Conservation (phyloP, 345 rosid genomes). For the Anastatica hierochuntica region DNA sequence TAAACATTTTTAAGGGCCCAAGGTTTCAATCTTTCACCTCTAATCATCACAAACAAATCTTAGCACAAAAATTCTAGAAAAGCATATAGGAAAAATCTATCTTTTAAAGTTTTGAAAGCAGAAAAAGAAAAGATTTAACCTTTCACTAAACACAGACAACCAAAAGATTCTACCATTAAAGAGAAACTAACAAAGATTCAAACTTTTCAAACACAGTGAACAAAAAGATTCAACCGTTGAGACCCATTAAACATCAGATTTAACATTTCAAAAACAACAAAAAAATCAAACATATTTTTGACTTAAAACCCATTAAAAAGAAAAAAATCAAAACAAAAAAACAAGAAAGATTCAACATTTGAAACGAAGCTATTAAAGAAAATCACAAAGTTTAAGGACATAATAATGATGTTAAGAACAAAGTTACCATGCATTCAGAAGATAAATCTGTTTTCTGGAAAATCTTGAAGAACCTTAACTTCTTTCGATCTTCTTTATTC, state of each 20-base stretch:
- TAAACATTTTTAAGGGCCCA: no score
- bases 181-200: no score
- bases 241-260: no score
- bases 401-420: neutral
- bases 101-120: neutral
- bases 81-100: no score
- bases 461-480: slow-evolving; percentile 18
- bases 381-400: neutral
- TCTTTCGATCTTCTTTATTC: neutral
- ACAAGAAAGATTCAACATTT: neutral
- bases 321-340: neutral
- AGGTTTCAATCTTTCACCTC: no score
- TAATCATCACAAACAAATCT: no score
- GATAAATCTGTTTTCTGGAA: slow-evolving; percentile 10
- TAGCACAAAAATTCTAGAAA: no score
- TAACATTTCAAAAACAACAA: no score
- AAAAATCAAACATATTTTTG: no score
- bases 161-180: no score
- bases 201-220: neutral
- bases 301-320: no score
- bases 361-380: neutral
- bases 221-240: no score
- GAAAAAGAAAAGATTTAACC: neutral
- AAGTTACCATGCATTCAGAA: slow-evolving; percentile 16
- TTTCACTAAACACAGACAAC: neutral